These are phyloP conservation scores for Nemophila menziesii DNA, from an alignment of 257 asterid genomes.

Conservation along the genomic window DNA sequence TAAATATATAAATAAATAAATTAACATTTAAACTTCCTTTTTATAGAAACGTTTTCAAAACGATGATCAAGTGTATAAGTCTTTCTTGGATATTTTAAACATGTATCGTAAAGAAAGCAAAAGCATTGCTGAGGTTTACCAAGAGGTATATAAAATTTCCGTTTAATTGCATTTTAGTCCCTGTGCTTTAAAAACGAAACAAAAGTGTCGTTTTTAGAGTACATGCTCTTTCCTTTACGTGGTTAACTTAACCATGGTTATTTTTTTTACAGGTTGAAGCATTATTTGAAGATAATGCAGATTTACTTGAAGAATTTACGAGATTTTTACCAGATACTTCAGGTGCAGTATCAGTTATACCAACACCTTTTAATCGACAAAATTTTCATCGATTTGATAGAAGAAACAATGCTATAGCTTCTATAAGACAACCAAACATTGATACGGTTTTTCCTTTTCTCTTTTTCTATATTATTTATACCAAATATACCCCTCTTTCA, in stretches of 20 bases:
- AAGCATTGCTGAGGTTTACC: conserved; percentile 85
- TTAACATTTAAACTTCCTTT: conserved; percentile 6
- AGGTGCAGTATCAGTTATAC: conserved; percentile 38
- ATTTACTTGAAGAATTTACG: conserved; percentile 61
- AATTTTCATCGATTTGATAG: conserved; percentile 39
- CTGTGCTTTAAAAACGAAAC: too few species aligned
- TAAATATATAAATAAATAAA: too few species aligned
- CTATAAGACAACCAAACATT: conserved; percentile 41
- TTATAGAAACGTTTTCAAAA: conserved; percentile 81
- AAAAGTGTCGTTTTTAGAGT: too few species aligned
- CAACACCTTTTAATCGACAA: conserved; percentile 36
- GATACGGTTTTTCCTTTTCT: conserved; percentile 48
- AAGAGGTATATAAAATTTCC: conserved; percentile 58
- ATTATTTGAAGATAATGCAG: conserved; percentile 56
- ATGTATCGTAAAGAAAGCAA: conserved; percentile 97
- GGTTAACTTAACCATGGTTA: too few species aligned
- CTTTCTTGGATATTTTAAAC: conserved; percentile 91
- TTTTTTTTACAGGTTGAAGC: conserved; percentile 40
- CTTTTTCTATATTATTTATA: neutral
- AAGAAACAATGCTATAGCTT: conserved; percentile 60
- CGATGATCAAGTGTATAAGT: conserved; percentile 89
- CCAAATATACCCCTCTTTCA: neutral
- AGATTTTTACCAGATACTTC: conserved; percentile 67
- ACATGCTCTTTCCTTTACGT: too few species aligned
- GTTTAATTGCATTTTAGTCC: too few species aligned